Base-by-base conservation (phyloP, 2,329 filamentous ascomycete species). In the Helotiales sp. region DNA sequence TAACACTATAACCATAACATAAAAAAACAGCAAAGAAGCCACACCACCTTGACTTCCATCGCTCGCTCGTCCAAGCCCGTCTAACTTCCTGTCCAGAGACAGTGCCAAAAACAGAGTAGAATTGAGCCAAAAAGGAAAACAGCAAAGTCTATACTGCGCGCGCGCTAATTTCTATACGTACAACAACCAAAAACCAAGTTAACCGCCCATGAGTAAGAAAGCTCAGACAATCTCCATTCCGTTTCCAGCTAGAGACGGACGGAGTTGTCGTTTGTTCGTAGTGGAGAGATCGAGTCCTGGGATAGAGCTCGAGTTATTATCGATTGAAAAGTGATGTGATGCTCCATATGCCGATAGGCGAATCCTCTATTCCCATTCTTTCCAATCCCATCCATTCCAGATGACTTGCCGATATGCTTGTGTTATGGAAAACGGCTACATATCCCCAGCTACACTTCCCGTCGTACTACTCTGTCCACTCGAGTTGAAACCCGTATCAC, bases 401-500 rank as follows among this genome's bases (percentile, higher is more conserved):
- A 47, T 33, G 5, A 22, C 27, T 12, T 27, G 17, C 24, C 51
- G 47, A 29, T 38, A 25, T 44, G 40, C 40, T 44, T 44, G 24
- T 44, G 40, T 19, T 25, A 15, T 13, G 13, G 19, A 42, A 8
- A 10, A 44, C 10, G 40, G 12, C 27, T 27, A 44, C 40, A 44
- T 44, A 44, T 44, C 84, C 34, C 90, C 90, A 24, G 89, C 86
- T 59, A 95, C 78, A 66, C 91, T 96, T 69, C 87, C 91, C 46
- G 83, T 85, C 40, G 89, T 83, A 44, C 90, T 95, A 57, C 89
- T 93, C 65, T 87, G 86, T 54, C 90, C 89, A 61, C 90, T 93
- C 49, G 83, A 81, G 70, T 86, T 87, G 49, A 83, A 84, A 24
- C 76, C 75, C n/a, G 60, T 66, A 51, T 81, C 79, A 49, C 77